Base-by-base conservation (phyloP, 306 rosid genomes). In the Trifolium subterraneum region DNA sequence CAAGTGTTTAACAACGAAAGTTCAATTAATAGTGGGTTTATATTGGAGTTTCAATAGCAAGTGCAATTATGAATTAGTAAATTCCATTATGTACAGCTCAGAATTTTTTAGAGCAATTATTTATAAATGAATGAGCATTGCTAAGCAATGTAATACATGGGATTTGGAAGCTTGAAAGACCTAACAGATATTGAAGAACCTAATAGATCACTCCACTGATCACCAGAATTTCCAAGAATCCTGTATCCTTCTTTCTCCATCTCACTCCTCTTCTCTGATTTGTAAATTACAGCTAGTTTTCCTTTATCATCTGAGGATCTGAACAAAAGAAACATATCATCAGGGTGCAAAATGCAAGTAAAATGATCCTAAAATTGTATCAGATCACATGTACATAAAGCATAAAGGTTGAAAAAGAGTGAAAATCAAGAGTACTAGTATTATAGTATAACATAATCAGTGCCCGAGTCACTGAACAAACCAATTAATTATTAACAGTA, bases 91-190 rank as follows among this genome's bases (percentile, higher is more conserved):
- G 38, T 77, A 80, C 84, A 77, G 25, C 81, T 59, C 64, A 54
- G 20, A 45, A 62, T 38, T 80, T 51, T 61, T 27, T 18, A 45
- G 33, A 56, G 60, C 39, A 14, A 74, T 70, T 44, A 60, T 78
- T 56, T 72, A 74, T 70, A 80, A 22, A 73, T 11, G 50, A 77
- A 77, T 74, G 64, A 68, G 15, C 38, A 16, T 18, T 68, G 13
- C 79, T 77, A 93, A 18, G 87, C 73, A 23, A 94, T 91, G 80
- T 87, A 87, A 74, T 94, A 94, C 96, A 94, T 91, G n/a, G 98
- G 97, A 83, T 94, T 94, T 4, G 98, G 97, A 83, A 94, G 93
- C 86, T 94, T 94, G 84, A 94, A 94, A 6, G 97, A 91, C 19
- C 96, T 89, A 72, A 63, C 44, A 38, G 96, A 84, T 36, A 77